phyloP scores from a whole-genome alignment of 345 rosid species.

The Rubroshorea leprosula region DNA sequence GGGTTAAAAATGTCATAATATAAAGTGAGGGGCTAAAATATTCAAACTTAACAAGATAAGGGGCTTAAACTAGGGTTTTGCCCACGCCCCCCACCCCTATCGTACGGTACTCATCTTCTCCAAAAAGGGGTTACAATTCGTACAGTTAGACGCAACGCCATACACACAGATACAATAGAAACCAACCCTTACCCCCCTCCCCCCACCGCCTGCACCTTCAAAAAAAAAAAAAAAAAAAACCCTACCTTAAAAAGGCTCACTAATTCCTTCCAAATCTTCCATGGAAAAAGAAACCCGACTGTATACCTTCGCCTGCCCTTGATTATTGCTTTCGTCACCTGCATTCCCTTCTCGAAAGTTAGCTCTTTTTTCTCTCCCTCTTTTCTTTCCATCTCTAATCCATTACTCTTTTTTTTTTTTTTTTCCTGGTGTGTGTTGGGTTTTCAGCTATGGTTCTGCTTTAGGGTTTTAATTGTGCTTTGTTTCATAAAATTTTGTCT shows the following conservation, averaged over 20 bases:
- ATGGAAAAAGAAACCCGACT: conserved; percentile 3
- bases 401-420: neutral
- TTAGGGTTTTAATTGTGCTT: neutral
- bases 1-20: too few species aligned
- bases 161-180: neutral
- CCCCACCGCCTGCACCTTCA: neutral
- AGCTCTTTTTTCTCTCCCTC: conserved; percentile 15
- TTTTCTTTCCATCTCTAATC: conserved; percentile 10
- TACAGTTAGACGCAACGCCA: neutral
- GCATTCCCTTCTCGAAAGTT: conserved; percentile 15
- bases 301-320: neutral
- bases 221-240: too few species aligned
- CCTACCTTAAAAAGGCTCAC: conserved; percentile 7
- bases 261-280: conserved; percentile 14
- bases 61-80: too few species aligned
- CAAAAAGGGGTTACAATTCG: too few species aligned
- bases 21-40: too few species aligned
- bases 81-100: too few species aligned
- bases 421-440: too few species aligned
- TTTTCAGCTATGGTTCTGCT: neutral
- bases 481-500: too few species aligned
- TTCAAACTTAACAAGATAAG: too few species aligned
- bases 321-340: conserved; percentile 12
- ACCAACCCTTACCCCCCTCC: neutral
- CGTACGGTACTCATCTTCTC: too few species aligned